These are phyloP conservation scores for Hyphodiscus hymeniophilus DNA, from an alignment of 495 filamentous ascomycete genomes.

Conservation along the genomic window DNA sequence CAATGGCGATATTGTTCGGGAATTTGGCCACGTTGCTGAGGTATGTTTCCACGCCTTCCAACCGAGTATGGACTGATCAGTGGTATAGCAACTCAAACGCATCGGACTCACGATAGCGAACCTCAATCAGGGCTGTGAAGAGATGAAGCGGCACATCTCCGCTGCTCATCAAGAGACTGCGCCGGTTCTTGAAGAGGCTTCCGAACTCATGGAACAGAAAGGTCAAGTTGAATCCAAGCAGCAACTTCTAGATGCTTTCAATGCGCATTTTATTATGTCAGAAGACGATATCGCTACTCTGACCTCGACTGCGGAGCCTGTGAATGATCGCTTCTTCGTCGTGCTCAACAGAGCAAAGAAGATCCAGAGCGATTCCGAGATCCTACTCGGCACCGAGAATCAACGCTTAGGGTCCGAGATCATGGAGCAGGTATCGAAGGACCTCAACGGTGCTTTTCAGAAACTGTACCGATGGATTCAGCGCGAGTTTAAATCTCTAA, in stretches of 20 bases:
- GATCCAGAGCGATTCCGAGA: conserved; percentile 79
- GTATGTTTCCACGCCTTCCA: conserved; percentile 34
- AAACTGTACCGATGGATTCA: conserved; percentile 95
- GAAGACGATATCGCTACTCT: conserved; percentile 67
- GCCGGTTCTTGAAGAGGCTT: conserved; percentile 72
- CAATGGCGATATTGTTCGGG: conserved; percentile 83
- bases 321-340: conserved; percentile 80
- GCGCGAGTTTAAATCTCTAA: conserved; percentile 82
- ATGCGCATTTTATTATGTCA: conserved; percentile 72
- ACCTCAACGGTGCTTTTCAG: conserved; percentile 87
- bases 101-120: conserved; percentile 72
- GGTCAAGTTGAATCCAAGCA: conserved; percentile 79
- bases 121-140: conserved; percentile 73
- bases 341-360: conserved; percentile 75
- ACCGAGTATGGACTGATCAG: background rate
- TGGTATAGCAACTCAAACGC: conserved; percentile 67
- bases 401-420: conserved; percentile 80
- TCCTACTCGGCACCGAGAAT: conserved; percentile 82
- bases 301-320: conserved; percentile 67
- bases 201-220: conserved; percentile 64
- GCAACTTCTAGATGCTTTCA: conserved; percentile 72
- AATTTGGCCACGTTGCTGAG: conserved; percentile 89
- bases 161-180: conserved; percentile 67
- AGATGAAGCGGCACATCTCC: conserved; percentile 69
- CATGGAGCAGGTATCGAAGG: conserved; percentile 79